phyloP scores from a whole-genome alignment of 2,329 filamentous ascomycete genomes.

The Neurospora crassa region DNA sequence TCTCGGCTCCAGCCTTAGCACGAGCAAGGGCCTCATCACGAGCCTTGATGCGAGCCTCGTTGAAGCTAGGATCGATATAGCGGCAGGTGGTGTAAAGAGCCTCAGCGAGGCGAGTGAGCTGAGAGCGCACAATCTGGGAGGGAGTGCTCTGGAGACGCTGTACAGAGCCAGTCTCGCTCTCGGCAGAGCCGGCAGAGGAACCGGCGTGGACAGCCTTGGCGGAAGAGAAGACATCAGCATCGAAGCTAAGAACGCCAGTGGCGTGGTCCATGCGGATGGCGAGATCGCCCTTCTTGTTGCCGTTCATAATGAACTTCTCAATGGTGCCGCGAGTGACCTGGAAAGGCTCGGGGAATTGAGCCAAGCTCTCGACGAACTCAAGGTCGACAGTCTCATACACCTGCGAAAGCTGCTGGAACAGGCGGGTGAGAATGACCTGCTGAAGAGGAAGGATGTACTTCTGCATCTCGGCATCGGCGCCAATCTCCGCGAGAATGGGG shows the following conservation, averaged over 20 bases:
- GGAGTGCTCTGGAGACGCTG: constrained; percentile 96
- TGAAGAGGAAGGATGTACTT: constrained; percentile 93
- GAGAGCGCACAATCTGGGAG: constrained; percentile 92
- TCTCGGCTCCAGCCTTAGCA: constrained; percentile 77
- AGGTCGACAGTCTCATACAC: constrained; percentile 98
- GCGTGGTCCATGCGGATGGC: constrained; percentile 94
- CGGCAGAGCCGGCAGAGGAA: constrained; percentile 76
- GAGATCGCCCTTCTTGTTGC: constrained; percentile 98
- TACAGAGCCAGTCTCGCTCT: constrained; percentile 72
- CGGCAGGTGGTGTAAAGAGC: constrained; percentile 88
- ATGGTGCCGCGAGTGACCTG: constrained; percentile 84
- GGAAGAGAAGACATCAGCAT: constrained; percentile 96
- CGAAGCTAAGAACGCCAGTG: constrained; percentile 89
- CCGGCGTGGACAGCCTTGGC: constrained; percentile 84
- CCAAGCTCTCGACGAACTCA: constrained; percentile 84
- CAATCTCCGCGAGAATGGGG: constrained; percentile 88
- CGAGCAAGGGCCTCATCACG: constrained; percentile 72
- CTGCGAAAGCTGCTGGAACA: constrained; percentile 98
- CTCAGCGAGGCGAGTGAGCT: constrained; percentile 85
- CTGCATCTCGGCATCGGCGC: constrained; percentile 88
- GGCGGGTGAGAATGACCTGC: constrained; percentile 93
- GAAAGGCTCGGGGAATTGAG: constrained; percentile 93
- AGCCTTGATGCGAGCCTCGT: constrained; percentile 67
- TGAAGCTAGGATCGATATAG: constrained; percentile 88
- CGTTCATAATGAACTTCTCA: constrained; percentile 99